A percentile compares a stretch with the other conserved stretches of the same genome.
Conservation (phyloP, 768 basidiomycete genomes). For the Hygrocybe punicea region DNA sequence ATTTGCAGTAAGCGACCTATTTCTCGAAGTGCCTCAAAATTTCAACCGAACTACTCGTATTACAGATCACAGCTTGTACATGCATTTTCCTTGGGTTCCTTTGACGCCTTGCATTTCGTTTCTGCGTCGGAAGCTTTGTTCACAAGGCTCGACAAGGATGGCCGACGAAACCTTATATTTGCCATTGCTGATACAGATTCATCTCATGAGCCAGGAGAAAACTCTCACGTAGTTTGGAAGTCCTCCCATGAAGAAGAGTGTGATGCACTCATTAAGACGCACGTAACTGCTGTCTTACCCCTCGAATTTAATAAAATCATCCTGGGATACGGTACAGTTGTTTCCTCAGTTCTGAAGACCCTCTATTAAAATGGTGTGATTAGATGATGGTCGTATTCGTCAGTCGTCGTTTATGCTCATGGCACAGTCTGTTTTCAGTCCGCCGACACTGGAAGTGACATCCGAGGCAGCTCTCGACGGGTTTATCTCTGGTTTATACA, state of each 20-base stretch:
- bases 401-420: slow-evolving; percentile 3
- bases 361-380: slow-evolving; percentile 12
- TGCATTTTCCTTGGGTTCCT: slow-evolving; percentile 15
- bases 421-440: neutral
- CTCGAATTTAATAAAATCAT: slow-evolving; percentile 57
- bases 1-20: slow-evolving; percentile 9
- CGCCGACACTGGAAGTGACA: slow-evolving; percentile 26
- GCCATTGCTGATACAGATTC: slow-evolving; percentile 21
- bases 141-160: slow-evolving; percentile 14
- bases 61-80: slow-evolving; percentile 14
- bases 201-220: neutral
- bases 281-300: slow-evolving; percentile 46
- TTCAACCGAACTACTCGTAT: neutral
- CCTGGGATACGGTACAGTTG: slow-evolving; percentile 61
- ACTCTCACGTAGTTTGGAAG: slow-evolving; percentile 29
- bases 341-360: neutral
- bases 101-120: slow-evolving; percentile 21
- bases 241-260: slow-evolving; percentile 1
- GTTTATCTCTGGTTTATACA: slow-evolving; percentile 48
- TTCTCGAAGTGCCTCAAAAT: neutral
- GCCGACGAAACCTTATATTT: slow-evolving; percentile 11
- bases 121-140: slow-evolving; percentile 21
- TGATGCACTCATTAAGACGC: slow-evolving; percentile 1
- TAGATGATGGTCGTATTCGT: slow-evolving; percentile 9
- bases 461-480: slow-evolving; percentile 51